Evolutionary conservation across 305 asterid genomes (phyloP).

Genomic region (Solanum chacoense): DNA sequence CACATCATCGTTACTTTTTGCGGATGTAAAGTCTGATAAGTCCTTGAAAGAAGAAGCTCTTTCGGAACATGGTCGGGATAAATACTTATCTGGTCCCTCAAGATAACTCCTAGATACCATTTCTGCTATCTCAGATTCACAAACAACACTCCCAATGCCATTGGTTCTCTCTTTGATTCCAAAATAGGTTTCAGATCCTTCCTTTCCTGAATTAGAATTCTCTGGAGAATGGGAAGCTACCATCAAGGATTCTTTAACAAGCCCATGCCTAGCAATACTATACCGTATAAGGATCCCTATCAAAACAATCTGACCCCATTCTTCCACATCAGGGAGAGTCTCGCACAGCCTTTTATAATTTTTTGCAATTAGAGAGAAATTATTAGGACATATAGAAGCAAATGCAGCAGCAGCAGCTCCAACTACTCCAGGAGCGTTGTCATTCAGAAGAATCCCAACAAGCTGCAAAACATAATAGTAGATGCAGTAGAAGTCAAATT

Average conservation of each 20-base stretch:
- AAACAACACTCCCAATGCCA: slow-evolving; percentile 21
- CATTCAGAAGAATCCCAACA: slow-evolving; percentile 75
- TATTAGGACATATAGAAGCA: slow-evolving; percentile 85
- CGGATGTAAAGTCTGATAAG: slow-evolving; percentile 46
- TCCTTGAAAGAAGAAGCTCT: slow-evolving; percentile 37
- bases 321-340: slow-evolving; percentile 95
- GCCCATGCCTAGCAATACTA: slow-evolving; percentile 87
- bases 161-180: slow-evolving; percentile 16
- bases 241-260: slow-evolving; percentile 86
- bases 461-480: slow-evolving; percentile 36
- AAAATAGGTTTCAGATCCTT: slow-evolving; percentile 29
- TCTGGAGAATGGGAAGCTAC: slow-evolving; percentile 19
- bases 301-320: slow-evolving; percentile 93
- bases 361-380: slow-evolving; percentile 69
- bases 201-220: slow-evolving; percentile 28
- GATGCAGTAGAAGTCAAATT: slow-evolving; percentile 4
- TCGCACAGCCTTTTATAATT: slow-evolving; percentile 74
- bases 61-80: slow-evolving; percentile 48
- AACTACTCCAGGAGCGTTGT: slow-evolving; percentile 88
- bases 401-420: slow-evolving; percentile 98
- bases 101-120: slow-evolving; percentile 75
- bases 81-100: slow-evolving; percentile 85
- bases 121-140: slow-evolving; percentile 46
- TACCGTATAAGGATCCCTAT: slow-evolving; percentile 77
- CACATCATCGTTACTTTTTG: slow-evolving; percentile 67